Evolutionary conservation across 352 stramenopile species (phyloP).

Genomic region (Elongisporangium anandrum): DNA sequence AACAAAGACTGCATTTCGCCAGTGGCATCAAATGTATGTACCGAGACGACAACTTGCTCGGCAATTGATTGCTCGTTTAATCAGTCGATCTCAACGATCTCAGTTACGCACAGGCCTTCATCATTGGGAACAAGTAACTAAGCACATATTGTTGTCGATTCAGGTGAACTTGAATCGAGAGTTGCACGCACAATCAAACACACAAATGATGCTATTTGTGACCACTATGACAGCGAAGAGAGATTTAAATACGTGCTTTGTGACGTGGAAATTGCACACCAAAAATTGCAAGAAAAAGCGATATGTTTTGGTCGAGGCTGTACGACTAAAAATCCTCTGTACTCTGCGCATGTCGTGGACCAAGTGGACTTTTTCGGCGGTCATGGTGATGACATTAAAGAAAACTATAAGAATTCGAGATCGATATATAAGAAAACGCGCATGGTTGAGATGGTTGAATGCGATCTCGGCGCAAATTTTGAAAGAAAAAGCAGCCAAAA

Average conservation of each 20-base stretch:
- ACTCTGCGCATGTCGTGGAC: not conserved
- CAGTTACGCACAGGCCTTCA: conserved; percentile 9
- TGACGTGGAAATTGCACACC: not conserved
- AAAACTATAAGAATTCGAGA: not conserved
- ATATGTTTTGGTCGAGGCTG: not conserved
- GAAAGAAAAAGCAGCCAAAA: not conserved
- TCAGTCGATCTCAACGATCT: conserved; percentile 6
- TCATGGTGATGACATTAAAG: not conserved
- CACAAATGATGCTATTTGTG: conserved; percentile 2
- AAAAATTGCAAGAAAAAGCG: not conserved
- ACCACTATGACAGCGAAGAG: not conserved
- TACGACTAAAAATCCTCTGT: not conserved
- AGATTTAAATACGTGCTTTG: not conserved
- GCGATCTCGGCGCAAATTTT: not conserved
- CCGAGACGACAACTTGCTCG: not conserved
- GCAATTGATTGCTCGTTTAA: not conserved
- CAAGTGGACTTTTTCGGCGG: not conserved
- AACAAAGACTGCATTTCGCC: conserved; percentile 11
- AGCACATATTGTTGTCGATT: not conserved
- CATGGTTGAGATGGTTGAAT: not conserved
- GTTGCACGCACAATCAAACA: conserved; percentile 4
- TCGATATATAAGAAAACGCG: not conserved
- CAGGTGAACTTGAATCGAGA: not conserved
- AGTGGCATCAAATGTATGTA: conserved; percentile 5
- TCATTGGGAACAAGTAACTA: conserved; percentile 7